Conservation (phyloP, 495 filamentous ascomycete species). For the Xylaria telfairii region DNA sequence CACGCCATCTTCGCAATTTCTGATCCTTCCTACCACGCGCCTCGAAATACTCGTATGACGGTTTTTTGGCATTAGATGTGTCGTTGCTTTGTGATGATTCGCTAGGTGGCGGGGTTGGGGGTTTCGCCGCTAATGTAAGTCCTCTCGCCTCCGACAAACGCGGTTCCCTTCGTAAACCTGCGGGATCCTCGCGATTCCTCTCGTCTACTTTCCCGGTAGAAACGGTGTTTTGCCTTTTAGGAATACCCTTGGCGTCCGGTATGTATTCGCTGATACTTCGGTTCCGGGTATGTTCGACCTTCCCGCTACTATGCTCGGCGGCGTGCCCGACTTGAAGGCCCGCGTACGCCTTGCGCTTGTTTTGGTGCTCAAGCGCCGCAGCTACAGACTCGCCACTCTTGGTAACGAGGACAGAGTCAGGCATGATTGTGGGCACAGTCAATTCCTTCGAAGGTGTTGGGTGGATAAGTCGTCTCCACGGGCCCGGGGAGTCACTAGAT, state of each 20-base stretch:
- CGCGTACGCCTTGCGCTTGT: constrained; percentile 60
- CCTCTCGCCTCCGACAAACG: constrained; percentile 81
- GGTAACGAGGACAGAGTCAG: constrained; percentile 51
- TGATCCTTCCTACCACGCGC: constrained; percentile 62
- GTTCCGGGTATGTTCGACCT: constrained; percentile 63
- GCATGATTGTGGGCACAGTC: constrained; percentile 43
- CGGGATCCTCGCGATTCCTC: constrained; percentile 48
- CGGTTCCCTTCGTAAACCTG: constrained; percentile 77
- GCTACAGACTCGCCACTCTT: constrained; percentile 59
- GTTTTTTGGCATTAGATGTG: constrained; percentile 45
- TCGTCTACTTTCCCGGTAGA: constrained; percentile 54
- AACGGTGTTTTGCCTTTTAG: constrained; percentile 75
- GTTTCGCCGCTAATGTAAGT: constrained; percentile 63
- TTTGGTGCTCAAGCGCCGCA: constrained; percentile 52
- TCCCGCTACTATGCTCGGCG: constrained; percentile 37
- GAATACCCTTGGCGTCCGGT: constrained; percentile 69
- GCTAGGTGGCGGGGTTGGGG: constrained; percentile 76
- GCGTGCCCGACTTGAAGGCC: constrained; percentile 44
- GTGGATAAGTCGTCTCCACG: constrained; percentile 63
- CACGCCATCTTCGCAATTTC: constrained; percentile 71
- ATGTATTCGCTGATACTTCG: constrained; percentile 88
- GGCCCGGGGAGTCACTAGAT: constrained; percentile 72
- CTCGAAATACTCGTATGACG: constrained; percentile 64
- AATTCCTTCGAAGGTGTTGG: constrained; percentile 49
- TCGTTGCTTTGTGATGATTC: constrained; percentile 59